phyloP scores from a whole-genome alignment of 306 rosid species.

The Comarum palustre region DNA sequence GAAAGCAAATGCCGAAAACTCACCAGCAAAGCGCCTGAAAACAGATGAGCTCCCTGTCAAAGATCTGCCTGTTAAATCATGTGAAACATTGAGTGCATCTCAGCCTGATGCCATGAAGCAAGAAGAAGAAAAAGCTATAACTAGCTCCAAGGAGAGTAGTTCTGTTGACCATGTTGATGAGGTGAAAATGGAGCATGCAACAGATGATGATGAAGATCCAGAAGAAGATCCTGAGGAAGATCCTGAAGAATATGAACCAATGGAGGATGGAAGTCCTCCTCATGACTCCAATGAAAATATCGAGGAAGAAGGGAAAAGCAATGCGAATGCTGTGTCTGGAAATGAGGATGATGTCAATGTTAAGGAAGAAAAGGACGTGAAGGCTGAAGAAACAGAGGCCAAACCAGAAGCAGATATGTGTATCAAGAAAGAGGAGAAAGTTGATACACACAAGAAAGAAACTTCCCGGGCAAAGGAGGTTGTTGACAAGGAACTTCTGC shows the following conservation, averaged over 20 bases:
- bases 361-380: conserved; percentile 36
- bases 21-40: conserved; percentile 58
- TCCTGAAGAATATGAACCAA: conserved; percentile 81
- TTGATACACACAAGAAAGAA: conserved; percentile 50
- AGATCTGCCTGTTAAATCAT: conserved; percentile 35
- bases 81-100: conserved; percentile 33
- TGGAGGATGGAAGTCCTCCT: conserved; percentile 53
- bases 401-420: conserved; percentile 32
- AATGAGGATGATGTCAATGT: conserved; percentile 39
- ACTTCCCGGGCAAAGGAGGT: conserved; percentile 45
- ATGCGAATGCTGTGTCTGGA: conserved; percentile 36
- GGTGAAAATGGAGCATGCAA: conserved; percentile 59
- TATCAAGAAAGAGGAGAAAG: conserved; percentile 47
- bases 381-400: conserved; percentile 40
- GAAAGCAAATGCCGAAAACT: conserved; percentile 38
- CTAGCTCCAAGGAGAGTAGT: conserved; percentile 35
- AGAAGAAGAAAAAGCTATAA: conserved; percentile 18
- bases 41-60: conserved; percentile 48
- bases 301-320: conserved; percentile 32
- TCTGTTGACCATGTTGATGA: conserved; percentile 43
- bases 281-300: conserved; percentile 40
- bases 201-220: conserved; percentile 62
- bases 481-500: conserved; percentile 73
- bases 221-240: conserved; percentile 72
- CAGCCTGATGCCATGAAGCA: conserved; percentile 45